phyloP scores from a whole-genome alignment of 257 asterid species.

The Solanum appendiculatum region DNA sequence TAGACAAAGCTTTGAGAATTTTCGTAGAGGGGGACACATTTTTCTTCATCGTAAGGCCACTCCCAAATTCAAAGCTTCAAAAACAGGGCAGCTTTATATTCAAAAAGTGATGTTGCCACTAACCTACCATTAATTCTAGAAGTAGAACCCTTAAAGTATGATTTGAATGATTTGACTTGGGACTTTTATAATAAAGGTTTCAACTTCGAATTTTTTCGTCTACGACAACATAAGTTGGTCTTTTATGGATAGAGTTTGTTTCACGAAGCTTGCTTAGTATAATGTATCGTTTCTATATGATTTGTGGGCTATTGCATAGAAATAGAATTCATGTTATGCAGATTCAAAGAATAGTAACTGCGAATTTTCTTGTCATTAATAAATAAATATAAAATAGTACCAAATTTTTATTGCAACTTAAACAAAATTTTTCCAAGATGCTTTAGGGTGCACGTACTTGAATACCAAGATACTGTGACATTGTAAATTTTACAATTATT shows the following conservation, averaged over 20 bases:
- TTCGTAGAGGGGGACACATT: too few relatives aligned
- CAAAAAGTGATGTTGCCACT: too few relatives aligned
- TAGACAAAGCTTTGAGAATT: too few relatives aligned
- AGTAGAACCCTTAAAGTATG: background rate
- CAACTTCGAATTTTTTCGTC: background rate
- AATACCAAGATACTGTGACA: background rate
- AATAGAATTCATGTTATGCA: background rate
- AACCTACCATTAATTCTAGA: background rate
- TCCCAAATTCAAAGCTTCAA: background rate
- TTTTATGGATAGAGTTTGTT: background rate
- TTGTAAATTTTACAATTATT: background rate
- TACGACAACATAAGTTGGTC: rapidly evolving
- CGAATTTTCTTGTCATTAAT: too few relatives aligned
- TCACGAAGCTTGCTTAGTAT: background rate
- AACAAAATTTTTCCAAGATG: background rate
- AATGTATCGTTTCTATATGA: background rate
- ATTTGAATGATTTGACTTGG: background rate
- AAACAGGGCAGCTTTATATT: too few relatives aligned
- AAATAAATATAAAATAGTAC: background rate
- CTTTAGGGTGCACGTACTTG: background rate
- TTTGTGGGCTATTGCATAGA: background rate
- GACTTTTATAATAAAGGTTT: background rate
- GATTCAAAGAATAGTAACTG: rapidly evolving
- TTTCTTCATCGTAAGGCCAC: background rate
- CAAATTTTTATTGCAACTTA: background rate